A percentile compares a stretch with the other conserved stretches of the same genome.
These are phyloP conservation scores for Fraxinus platypoda DNA, from an alignment of 305 asterid species.

Conservation along the genomic window DNA sequence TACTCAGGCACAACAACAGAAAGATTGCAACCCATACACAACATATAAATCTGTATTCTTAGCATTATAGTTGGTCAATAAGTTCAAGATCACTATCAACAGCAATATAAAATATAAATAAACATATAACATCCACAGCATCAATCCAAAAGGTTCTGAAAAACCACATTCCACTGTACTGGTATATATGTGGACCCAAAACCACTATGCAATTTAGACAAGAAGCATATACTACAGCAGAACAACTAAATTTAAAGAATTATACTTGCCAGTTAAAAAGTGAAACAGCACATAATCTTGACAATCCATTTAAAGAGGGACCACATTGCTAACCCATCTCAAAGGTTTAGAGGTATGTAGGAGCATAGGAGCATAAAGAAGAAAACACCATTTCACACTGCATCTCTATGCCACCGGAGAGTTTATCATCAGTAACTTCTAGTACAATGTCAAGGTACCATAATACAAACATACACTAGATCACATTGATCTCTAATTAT, in stretches of 20 bases:
- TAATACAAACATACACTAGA: not conserved
- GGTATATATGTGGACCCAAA: slow-evolving; percentile 1
- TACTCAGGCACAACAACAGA: not conserved
- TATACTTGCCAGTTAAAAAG: not conserved
- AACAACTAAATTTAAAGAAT: not conserved
- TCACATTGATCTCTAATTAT: not conserved
- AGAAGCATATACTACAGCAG: not conserved
- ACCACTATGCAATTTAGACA: not conserved
- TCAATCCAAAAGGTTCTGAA: slow-evolving; percentile 9
- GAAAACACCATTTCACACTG: not conserved
- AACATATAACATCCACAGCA: slow-evolving; percentile 2
- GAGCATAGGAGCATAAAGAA: not conserved
- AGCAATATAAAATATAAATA: not conserved
- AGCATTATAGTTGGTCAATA: not conserved
- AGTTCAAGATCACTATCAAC: slow-evolving; percentile 7
- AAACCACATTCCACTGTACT: slow-evolving; percentile 11
- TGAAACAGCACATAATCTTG: not conserved
- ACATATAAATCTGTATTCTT: not conserved
- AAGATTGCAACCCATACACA: slow-evolving; percentile 1
- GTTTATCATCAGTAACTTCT: not conserved
- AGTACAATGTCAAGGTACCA: not conserved
- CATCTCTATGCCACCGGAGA: slow-evolving; percentile 17
- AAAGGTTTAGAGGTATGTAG: not conserved
- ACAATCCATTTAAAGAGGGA: slow-evolving; percentile 14
- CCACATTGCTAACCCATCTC: slow-evolving; percentile 10